Evolutionary conservation across 2,329 filamentous ascomycete species (phyloP).

Genomic region (Fusarium cicatricum): DNA sequence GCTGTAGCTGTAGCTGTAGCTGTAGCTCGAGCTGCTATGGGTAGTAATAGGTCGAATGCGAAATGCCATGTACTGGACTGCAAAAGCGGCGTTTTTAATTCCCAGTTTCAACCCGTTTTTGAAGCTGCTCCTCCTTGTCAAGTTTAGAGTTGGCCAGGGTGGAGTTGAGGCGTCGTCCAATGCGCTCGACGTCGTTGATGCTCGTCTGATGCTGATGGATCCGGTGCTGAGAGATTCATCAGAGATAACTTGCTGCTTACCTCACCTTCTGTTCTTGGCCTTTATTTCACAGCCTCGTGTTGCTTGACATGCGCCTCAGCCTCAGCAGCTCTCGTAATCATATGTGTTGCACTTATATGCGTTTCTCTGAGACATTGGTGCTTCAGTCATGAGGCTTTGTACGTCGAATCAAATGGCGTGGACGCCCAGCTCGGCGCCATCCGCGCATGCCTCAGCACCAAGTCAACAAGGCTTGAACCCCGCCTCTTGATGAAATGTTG

Average conservation of each 20-base stretch:
- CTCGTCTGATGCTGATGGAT: constrained; percentile 9
- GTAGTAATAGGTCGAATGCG: no score
- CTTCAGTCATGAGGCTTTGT: constrained; percentile 20
- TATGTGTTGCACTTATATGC: constrained; percentile 4
- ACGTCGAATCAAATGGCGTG: constrained; percentile 1
- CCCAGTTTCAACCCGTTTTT: no score
- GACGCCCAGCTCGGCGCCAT: constrained; percentile 25
- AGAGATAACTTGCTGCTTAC: constrained; percentile 22
- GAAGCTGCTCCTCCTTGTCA: no score
- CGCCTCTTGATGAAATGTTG: constrained; percentile 25
- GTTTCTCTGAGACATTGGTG: constrained; percentile 2
- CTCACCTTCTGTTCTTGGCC: constrained; percentile 24
- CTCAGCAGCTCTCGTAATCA: constrained; percentile 3
- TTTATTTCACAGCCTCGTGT: constrained; percentile 3
- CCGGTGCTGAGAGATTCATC: constrained; percentile 4
- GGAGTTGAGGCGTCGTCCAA: background rate
- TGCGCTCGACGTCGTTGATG: constrained; percentile 2
- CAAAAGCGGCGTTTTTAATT: no score
- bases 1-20: constrained; percentile 22
- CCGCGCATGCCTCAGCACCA: constrained; percentile 10
- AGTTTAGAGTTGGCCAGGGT: constrained; percentile 14
- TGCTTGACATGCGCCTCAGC: constrained; percentile 2
- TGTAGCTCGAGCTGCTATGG: background rate
- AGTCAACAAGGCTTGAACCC: background rate
- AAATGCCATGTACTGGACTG: no score